A percentile compares a stretch with the other conserved stretches of the same genome.
Evolutionary conservation across 2,329 filamentous ascomycete genomes (phyloP).

Genomic region (Calcarisporium arbuscula): DNA sequence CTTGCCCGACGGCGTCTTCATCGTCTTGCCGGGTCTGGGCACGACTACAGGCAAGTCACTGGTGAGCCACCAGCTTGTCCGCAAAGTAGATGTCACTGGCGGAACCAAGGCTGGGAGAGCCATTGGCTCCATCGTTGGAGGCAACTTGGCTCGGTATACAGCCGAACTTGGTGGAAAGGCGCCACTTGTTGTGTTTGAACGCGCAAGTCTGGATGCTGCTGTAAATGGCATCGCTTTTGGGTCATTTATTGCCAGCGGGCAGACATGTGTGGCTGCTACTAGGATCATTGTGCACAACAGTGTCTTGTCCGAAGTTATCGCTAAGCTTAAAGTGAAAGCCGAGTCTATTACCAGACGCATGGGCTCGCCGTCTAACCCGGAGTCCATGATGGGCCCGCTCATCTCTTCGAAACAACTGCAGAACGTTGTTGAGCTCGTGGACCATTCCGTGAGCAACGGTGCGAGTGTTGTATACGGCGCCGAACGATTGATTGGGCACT

Average conservation of each 20-base stretch:
- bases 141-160: conserved; percentile 63
- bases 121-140: conserved; percentile 59
- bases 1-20: conserved; percentile 64
- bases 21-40: conserved; percentile 52
- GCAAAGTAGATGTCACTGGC: conserved; percentile 71
- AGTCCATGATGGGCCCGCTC: conserved; percentile 58
- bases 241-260: conserved; percentile 48
- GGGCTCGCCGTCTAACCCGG: conserved; percentile 48
- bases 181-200: conserved; percentile 60
- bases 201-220: conserved; percentile 58
- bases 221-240: conserved; percentile 63
- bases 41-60: conserved; percentile 45
- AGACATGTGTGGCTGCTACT: conserved; percentile 62
- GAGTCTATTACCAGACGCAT: conserved; percentile 47
- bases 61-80: conserved; percentile 42
- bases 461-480: conserved; percentile 38
- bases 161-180: conserved; percentile 68
- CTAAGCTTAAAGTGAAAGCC: conserved; percentile 58
- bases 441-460: conserved; percentile 52
- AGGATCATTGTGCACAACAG: conserved; percentile 67
- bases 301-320: conserved; percentile 59
- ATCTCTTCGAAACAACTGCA: conserved; percentile 57
- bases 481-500: conserved; percentile 38
- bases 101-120: conserved; percentile 64
- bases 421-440: conserved; percentile 60